Evolutionary conservation across 129 eudicot genomes (phyloP), one percentile per base, ranked within the genome.

Genomic region (Ambrosia trifida): DNA sequence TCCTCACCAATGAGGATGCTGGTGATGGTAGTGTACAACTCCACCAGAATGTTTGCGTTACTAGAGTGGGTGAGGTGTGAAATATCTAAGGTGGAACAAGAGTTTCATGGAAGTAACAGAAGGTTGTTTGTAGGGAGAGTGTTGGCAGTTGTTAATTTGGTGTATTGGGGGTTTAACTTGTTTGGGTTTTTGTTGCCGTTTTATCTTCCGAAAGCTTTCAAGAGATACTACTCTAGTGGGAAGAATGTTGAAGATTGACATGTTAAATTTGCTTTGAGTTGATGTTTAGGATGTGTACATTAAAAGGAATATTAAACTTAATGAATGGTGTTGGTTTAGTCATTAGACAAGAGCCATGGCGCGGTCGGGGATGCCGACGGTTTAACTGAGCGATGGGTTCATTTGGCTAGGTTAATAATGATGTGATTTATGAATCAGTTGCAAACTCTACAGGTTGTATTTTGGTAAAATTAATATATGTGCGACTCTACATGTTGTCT

Each of bases 151-250:
- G 88, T 72, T 2, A 92, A 92, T 44, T 75, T 83, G 86, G 82
- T 38, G 19, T 76, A 85, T 45, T 91, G 97, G 97, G 64, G 84
- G 69, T 91, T 88, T 74, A 88, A 91, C 77, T 17, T 91, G 82
- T 88, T 91, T 54, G 95, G 97, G 17, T 88, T 91, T 73, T 77
- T 91, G 85, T 76, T 91, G 76, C 97, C 96, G 11, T 73, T 83
- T 47, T 88, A 78, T 76, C 76, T 88, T 19, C 97, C 96, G 1
- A 80, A 46, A 79, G 91, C 89, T 45, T 88, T 88, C n/a, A 80
- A 82, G 84, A 76, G 68, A 19, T 85, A 91, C 36, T 91, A 88
- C 52, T 65, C 77, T 2, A 51, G 73, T 7, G 18, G 51, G 10
- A 79, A 78, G 64, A 70, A 77, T 16, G n/a, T 62, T 3, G 70